These are phyloP conservation scores for Aspergillus sp. DNA, from an alignment of 2,329 filamentous ascomycete genomes.

Conservation along the genomic window DNA sequence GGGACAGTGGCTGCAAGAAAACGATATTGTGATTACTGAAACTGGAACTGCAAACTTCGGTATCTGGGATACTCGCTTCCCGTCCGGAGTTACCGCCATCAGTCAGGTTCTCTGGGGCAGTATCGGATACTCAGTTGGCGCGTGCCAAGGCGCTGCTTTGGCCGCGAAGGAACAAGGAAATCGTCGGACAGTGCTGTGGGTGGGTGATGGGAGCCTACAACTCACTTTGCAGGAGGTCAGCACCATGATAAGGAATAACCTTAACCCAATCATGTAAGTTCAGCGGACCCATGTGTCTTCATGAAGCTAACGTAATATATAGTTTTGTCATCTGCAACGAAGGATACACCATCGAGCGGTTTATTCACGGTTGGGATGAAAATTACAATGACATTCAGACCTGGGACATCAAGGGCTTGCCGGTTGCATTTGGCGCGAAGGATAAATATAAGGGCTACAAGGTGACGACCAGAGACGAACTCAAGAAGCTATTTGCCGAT, in stretches of 20 bases:
- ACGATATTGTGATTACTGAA: conserved; percentile 80
- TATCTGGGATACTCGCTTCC: conserved; percentile 82
- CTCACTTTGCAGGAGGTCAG: conserved; percentile 80
- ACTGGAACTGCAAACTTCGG: conserved; percentile 88
- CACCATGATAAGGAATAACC: conserved; percentile 74
- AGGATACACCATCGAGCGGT: conserved; percentile 85
- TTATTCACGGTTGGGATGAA: conserved; percentile 79
- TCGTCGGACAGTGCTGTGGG: conserved; percentile 74
- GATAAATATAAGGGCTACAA: conserved; percentile 62
- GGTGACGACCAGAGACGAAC: conserved; percentile 67
- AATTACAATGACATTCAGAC: conserved; percentile 76
- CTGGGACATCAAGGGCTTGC: conserved; percentile 72
- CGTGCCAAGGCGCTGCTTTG: conserved; percentile 68
- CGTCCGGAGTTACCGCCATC: conserved; percentile 72
- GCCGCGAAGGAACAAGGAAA: conserved; percentile 67
- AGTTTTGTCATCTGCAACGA: conserved; percentile 81
- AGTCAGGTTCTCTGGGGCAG: conserved; percentile 74
- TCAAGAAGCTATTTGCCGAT: conserved; percentile 65
- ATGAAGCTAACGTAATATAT: conserved; percentile 33
- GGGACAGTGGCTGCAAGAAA: conserved; percentile 67
- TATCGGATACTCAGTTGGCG: conserved; percentile 65
- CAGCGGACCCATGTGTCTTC: not conserved
- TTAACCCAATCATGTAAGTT: conserved; percentile 74
- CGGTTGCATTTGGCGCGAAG: conserved; percentile 65
- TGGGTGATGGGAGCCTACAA: conserved; percentile 87